These are phyloP conservation scores for Solanum hybrid DNA, from an alignment of 305 asterid genomes.

Conservation along the genomic window DNA sequence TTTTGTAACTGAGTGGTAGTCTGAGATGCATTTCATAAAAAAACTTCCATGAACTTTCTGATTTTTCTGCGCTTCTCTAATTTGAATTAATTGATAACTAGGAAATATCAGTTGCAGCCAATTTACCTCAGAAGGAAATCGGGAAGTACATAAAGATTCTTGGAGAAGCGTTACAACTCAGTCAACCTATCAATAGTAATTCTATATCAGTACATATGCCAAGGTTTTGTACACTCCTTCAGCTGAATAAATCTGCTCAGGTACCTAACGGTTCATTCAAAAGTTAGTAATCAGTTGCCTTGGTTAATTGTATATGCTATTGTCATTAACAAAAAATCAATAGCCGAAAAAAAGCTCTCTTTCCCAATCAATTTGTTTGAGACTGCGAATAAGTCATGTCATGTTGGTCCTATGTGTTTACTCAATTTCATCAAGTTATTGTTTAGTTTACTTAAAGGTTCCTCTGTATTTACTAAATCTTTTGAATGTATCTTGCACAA, in stretches of 20 bases:
- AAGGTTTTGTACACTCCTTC: constrained; percentile 94
- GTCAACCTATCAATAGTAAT: constrained; percentile 94
- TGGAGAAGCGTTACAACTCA: constrained; percentile 94
- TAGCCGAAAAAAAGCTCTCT: not conserved
- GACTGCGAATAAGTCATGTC: not conserved
- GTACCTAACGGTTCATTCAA: constrained; percentile 24
- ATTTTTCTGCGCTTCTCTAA: constrained; percentile 10
- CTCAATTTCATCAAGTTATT: not conserved
- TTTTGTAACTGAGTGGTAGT: not conserved
- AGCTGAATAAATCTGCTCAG: constrained; percentile 99
- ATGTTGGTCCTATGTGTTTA: not conserved
- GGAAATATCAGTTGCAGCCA: constrained; percentile 96
- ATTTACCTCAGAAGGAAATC: constrained; percentile 96
- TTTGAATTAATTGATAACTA: constrained; percentile 21
- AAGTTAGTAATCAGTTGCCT: not conserved
- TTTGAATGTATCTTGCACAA: not conserved
- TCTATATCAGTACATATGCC: constrained; percentile 98
- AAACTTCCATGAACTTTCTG: not conserved
- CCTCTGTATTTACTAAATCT: constrained; percentile 5
- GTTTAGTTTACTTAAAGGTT: not conserved
- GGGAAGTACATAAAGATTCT: constrained; percentile 96
- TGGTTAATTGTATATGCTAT: not conserved
- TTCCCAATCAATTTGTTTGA: not conserved
- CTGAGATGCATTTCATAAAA: not conserved
- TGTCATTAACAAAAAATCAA: not conserved